phyloP scores from a whole-genome alignment of 1,139 yeast genomes.

The Blastobotrys elegans region DNA sequence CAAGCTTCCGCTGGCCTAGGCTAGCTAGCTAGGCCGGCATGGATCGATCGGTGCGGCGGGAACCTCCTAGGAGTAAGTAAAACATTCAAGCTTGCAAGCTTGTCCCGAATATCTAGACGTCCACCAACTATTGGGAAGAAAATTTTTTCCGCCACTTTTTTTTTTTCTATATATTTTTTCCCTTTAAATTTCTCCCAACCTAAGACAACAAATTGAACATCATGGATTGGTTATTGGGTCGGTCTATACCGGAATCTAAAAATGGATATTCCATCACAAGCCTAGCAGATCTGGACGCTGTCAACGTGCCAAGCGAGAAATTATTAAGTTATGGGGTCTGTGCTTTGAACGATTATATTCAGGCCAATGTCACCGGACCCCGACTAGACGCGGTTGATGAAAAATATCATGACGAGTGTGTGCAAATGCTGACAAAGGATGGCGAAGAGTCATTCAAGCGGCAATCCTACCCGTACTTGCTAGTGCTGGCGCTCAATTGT shows the following conservation, averaged over 20 bases:
- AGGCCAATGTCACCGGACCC: conserved; percentile 84
- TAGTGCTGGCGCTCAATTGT: conserved; percentile 26
- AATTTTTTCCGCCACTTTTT: too few relatives aligned
- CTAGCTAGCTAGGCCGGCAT: too few relatives aligned
- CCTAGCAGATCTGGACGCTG: not conserved
- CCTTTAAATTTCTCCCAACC: too few relatives aligned
- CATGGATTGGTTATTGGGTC: not conserved
- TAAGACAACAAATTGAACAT: too few relatives aligned
- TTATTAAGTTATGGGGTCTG: conserved; percentile 30
- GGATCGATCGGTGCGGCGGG: too few relatives aligned
- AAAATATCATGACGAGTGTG: conserved; percentile 13
- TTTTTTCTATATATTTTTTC: not conserved
- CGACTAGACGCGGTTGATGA: conserved; percentile 39
- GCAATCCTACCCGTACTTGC: conserved; percentile 31
- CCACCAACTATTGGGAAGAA: too few relatives aligned
- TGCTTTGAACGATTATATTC: conserved; percentile 63
- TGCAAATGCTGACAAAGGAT: conserved; percentile 22
- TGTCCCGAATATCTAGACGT: too few relatives aligned
- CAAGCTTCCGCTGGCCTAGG: too few relatives aligned
- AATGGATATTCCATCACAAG: not conserved
- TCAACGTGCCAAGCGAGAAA: not conserved
- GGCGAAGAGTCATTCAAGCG: conserved; percentile 36
- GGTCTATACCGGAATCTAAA: not conserved
- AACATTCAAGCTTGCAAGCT: too few relatives aligned
- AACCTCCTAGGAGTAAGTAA: too few relatives aligned